Evolutionary conservation across 164 flowering plant species (phyloP).

Genomic region (Berberis thunbergii): DNA sequence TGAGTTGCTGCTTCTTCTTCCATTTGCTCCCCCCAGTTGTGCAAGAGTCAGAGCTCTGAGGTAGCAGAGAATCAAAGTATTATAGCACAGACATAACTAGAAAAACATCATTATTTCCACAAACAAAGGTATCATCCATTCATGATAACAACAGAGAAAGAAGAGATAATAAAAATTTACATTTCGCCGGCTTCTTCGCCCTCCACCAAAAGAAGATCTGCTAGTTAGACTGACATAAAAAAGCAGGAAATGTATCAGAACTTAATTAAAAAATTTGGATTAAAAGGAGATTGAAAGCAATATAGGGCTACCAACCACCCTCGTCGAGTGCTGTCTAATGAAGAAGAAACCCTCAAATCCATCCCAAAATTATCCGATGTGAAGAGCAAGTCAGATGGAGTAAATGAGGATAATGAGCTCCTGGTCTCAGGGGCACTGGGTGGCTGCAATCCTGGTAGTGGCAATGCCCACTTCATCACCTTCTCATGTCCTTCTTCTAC

Average conservation of each 20-base stretch:
- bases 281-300: not conserved
- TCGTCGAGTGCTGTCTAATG: slow-evolving; percentile 60
- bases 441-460: slow-evolving; percentile 20
- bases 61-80: not conserved
- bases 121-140: not conserved
- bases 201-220: slow-evolving; percentile 38
- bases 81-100: not conserved
- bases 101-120: not conserved
- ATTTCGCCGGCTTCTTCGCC: slow-evolving; percentile 60
- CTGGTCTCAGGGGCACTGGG: slow-evolving; percentile 28
- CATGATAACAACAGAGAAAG: not conserved
- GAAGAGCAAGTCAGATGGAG: slow-evolving; percentile 50
- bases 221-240: slow-evolving; percentile 34
- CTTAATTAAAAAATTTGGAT: not conserved
- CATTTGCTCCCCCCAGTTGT: slow-evolving; percentile 48
- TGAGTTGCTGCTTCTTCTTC: slow-evolving; percentile 50
- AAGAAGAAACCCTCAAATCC: slow-evolving; percentile 43
- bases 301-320: slow-evolving; percentile 30
- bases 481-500: slow-evolving; percentile 3
- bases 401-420: slow-evolving; percentile 39
- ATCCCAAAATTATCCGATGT: slow-evolving; percentile 56
- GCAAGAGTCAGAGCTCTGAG: slow-evolving; percentile 73
- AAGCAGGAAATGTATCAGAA: slow-evolving; percentile 6
- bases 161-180: slow-evolving; percentile 31
- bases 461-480: slow-evolving; percentile 23